Percentiles rank a stretch among this genome's conserved stretches.
Conservation (phyloP, 768 basidiomycete genomes). For the Leccinum subtestaceum region DNA sequence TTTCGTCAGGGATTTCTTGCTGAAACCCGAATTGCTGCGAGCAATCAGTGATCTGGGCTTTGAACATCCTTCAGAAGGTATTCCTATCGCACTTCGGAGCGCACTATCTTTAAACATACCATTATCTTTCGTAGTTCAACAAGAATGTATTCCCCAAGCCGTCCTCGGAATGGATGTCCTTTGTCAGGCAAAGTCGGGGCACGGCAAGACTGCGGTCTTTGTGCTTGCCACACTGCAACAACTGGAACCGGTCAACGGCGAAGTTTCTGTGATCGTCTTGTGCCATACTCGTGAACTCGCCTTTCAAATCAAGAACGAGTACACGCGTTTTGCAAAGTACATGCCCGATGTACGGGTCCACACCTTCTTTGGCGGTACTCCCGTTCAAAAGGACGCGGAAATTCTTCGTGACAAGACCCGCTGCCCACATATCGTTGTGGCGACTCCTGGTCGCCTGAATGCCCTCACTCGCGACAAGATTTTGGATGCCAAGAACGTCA, state of each 20-base stretch:
- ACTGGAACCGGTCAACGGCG: conserved; percentile 96
- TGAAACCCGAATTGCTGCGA: conserved; percentile 95
- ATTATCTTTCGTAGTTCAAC: conserved; percentile 68
- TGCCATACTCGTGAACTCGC: conserved; percentile 99
- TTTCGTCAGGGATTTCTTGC: conserved; percentile 80
- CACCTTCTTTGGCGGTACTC: conserved; percentile 97
- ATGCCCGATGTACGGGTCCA: conserved; percentile 98
- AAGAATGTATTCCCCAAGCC: conserved; percentile 99
- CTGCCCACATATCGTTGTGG: conserved; percentile 98
- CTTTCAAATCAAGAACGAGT: conserved; percentile 99
- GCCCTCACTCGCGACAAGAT: conserved; percentile 94
- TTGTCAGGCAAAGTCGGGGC: conserved; percentile 98
- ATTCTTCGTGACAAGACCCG: conserved; percentile 91
- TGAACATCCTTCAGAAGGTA: conserved; percentile 99
- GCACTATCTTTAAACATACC: conserved; percentile 1
- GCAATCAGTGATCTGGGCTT: conserved; percentile 99
- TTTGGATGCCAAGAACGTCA: conserved; percentile 92
- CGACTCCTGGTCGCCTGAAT: conserved; percentile 95
- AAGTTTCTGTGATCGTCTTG: conserved; percentile 95
- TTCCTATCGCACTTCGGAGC: not conserved
- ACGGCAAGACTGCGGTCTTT: conserved; percentile 98
- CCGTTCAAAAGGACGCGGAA: conserved; percentile 91
- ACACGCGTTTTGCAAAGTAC: conserved; percentile 98
- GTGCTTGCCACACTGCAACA: conserved; percentile 97
- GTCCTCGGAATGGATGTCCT: conserved; percentile 99